These are phyloP conservation scores for Epicoccum nigrum DNA, from an alignment of 2,329 filamentous ascomycete species.

Conservation along the genomic window DNA sequence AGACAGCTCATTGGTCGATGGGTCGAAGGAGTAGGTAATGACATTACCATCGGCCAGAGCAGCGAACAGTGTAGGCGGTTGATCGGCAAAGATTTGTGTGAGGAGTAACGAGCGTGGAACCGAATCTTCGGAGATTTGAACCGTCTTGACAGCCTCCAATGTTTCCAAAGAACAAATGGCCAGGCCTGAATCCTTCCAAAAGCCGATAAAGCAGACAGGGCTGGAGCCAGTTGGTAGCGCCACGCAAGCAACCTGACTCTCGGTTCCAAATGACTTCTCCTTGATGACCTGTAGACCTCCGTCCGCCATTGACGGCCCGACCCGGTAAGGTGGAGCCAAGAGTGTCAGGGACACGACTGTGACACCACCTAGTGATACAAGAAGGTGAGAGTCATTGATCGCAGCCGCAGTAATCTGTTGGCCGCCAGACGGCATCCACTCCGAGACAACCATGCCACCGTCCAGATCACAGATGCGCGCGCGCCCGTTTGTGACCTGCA, in stretches of 20 bases:
- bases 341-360: conserved; percentile 72
- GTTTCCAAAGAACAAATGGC: conserved; percentile 73
- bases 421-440: conserved; percentile 61
- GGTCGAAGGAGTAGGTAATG: conserved; percentile 77
- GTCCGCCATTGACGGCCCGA: conserved; percentile 24
- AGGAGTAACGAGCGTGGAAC: conserved; percentile 84
- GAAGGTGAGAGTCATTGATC: conserved; percentile 70
- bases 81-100: conserved; percentile 72
- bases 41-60: conserved; percentile 93
- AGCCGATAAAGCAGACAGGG: conserved; percentile 78
- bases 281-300: conserved; percentile 63
- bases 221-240: conserved; percentile 70
- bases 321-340: neutral
- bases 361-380: conserved; percentile 79
- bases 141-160: conserved; percentile 69
- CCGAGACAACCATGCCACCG: conserved; percentile 57
- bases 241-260: conserved; percentile 85
- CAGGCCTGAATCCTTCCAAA: conserved; percentile 83
- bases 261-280: conserved; percentile 65
- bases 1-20: conserved; percentile 66
- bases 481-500: conserved; percentile 76
- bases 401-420: conserved; percentile 77
- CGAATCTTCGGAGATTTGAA: conserved; percentile 64
- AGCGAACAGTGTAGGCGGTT: conserved; percentile 79
- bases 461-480: conserved; percentile 69